phyloP scores from a whole-genome alignment of 164 flowering plant species.

The Santalum album region DNA sequence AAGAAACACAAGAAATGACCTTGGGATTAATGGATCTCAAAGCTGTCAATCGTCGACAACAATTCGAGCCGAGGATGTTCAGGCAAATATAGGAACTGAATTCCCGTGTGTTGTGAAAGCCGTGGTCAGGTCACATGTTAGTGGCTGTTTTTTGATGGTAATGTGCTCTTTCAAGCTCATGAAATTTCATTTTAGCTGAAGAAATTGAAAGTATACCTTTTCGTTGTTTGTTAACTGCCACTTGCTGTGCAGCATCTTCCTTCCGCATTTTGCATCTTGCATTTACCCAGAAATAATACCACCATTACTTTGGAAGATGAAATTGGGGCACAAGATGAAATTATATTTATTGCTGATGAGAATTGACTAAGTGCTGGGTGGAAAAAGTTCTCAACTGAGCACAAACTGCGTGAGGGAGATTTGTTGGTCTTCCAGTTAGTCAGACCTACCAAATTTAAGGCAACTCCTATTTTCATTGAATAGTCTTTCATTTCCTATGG shows the following conservation, averaged over 20 bases:
- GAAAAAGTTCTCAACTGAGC: slow-evolving; percentile 34
- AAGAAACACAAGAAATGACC: too few species aligned
- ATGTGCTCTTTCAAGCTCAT: not conserved
- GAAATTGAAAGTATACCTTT: too few species aligned
- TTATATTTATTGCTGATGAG: slow-evolving; percentile 29
- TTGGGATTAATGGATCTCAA: too few species aligned
- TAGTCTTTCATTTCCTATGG: too few species aligned
- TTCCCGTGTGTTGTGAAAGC: slow-evolving; percentile 36
- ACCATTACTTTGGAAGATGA: slow-evolving; percentile 31
- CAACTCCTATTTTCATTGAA: slow-evolving; percentile 12
- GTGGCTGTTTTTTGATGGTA: slow-evolving; percentile 49
- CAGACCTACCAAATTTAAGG: slow-evolving; percentile 34
- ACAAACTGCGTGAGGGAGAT: slow-evolving; percentile 48
- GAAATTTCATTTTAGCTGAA: too few species aligned
- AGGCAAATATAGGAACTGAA: slow-evolving; percentile 23
- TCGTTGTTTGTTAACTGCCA: too few species aligned
- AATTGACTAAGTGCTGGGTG: slow-evolving; percentile 53
- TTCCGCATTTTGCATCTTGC: slow-evolving; percentile 26
- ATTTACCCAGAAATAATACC: slow-evolving; percentile 29
- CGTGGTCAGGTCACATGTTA: slow-evolving; percentile 46
- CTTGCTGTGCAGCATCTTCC: slow-evolving; percentile 40
- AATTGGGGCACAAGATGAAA: slow-evolving; percentile 19
- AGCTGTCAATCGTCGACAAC: slow-evolving; percentile 21
- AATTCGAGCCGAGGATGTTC: slow-evolving; percentile 38
- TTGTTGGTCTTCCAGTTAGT: slow-evolving; percentile 42